These are phyloP conservation scores for Solanum clarkiae DNA, from an alignment of 257 asterid species.

Conservation along the genomic window DNA sequence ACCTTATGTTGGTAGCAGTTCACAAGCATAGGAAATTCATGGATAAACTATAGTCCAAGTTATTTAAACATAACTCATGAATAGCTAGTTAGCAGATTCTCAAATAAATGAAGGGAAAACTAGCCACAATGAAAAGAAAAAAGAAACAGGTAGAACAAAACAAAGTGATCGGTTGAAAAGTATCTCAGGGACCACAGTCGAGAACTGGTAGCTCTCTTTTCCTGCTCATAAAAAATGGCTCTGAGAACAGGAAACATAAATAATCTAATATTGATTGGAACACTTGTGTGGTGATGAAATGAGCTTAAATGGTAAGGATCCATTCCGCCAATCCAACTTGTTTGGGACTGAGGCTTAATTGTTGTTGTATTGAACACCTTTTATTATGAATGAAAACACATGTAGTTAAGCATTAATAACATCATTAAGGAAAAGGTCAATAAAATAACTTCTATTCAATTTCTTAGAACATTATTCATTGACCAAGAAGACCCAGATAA, in stretches of 20 bases:
- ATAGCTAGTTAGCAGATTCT: neutral
- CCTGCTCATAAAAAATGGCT: neutral
- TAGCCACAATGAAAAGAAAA: neutral
- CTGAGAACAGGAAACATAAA: neutral
- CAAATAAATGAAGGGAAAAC: neutral
- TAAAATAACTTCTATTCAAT: neutral
- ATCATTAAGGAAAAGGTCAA: neutral
- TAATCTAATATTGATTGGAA: neutral
- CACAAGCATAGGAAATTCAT: neutral
- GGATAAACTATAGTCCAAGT: neutral
- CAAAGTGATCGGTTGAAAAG: neutral
- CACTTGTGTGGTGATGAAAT: neutral
- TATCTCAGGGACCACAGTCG: neutral
- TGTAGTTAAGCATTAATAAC: neutral
- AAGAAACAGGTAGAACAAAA: neutral
- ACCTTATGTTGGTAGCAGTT: neutral
- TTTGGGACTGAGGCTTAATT: neutral
- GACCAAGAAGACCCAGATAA: neutral
- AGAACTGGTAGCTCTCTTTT: neutral
- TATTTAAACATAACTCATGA: neutral
- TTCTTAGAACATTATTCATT: neutral
- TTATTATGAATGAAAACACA: neutral
- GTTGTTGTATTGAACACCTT: neutral
- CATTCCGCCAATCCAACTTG: neutral
- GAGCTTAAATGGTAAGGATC: neutral